Conservation (phyloP, 306 rosid genomes). For the Lagenaria siceraria region DNA sequence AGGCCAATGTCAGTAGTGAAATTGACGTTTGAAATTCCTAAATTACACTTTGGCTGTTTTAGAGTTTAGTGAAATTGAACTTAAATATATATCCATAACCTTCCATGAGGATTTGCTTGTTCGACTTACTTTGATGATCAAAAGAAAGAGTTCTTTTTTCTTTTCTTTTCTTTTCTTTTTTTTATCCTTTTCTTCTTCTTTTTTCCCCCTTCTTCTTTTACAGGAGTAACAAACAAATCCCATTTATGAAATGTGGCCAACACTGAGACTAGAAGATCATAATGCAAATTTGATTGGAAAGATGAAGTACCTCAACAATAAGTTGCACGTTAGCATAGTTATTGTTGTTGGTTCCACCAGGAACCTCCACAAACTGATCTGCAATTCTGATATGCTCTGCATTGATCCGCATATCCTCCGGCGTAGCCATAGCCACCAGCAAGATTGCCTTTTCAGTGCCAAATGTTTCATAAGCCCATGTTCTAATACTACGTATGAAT, state of each 20-base stretch:
- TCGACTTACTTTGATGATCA: neutral
- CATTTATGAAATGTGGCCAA: neutral
- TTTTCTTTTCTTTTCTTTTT: neutral
- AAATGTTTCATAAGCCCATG: constrained; percentile 94
- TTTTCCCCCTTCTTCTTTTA: neutral
- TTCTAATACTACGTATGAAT: constrained; percentile 88
- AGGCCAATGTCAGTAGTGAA: neutral
- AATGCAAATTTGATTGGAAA: constrained; percentile 14
- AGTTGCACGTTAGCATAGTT: constrained; percentile 98
- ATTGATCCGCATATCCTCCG: constrained; percentile 99
- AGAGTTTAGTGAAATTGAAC: neutral
- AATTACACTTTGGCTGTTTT: neutral
- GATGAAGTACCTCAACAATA: constrained; percentile 61
- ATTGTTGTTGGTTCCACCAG: constrained; percentile 99
- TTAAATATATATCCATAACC: neutral
- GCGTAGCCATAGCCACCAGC: constrained; percentile 99
- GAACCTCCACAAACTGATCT: constrained; percentile 98
- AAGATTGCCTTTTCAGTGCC: constrained; percentile 92
- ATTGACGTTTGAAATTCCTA: neutral
- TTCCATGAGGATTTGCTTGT: neutral
- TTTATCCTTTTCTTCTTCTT: neutral
- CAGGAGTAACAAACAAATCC: neutral
- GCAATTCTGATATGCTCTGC: constrained; percentile 99
- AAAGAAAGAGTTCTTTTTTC: neutral
- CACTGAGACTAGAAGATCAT: neutral